Conservation (phyloP, 148 eudicot genomes). For the Rhododendron vialii region DNA sequence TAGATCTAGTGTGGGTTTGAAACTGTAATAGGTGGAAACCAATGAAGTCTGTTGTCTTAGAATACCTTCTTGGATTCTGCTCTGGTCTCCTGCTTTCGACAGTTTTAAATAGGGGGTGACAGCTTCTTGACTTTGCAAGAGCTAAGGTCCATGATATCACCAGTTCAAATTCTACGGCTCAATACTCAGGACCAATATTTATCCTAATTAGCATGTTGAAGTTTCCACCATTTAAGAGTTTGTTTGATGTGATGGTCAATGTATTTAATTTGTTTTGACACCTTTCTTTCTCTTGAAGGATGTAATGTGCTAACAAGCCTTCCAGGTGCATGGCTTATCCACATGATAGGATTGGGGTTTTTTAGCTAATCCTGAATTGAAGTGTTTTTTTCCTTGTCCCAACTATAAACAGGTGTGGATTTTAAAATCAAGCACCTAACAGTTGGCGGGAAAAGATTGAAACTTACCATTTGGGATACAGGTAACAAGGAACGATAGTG, state of each 20-base stretch:
- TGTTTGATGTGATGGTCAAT: not conserved
- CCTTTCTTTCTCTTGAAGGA: not conserved
- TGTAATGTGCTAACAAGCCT: not conserved
- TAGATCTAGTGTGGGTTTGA: not conserved
- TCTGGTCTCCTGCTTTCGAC: not conserved
- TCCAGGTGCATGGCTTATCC: not conserved
- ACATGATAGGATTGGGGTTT: not conserved
- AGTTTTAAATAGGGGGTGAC: not conserved
- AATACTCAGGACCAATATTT: not conserved
- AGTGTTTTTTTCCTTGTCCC: not conserved
- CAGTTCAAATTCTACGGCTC: not conserved
- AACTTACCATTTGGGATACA: conserved; percentile 97
- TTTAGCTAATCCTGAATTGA: conserved; percentile 8
- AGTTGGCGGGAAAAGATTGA: conserved; percentile 75
- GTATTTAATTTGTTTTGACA: not conserved
- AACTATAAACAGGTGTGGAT: conserved; percentile 67
- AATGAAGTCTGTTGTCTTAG: not conserved
- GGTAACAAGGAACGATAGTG: conserved; percentile 30
- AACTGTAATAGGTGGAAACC: not conserved
- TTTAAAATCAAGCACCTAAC: conserved; percentile 81
- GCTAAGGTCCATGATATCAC: conserved; percentile 2
- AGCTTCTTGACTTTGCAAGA: not conserved
- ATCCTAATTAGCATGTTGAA: not conserved
- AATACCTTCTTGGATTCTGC: not conserved
- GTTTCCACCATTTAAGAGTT: not conserved